Evolutionary conservation across 768 basidiomycete genomes (phyloP), one percentile per base, ranked within the genome.

Genomic region (Baorangia bicolor): DNA sequence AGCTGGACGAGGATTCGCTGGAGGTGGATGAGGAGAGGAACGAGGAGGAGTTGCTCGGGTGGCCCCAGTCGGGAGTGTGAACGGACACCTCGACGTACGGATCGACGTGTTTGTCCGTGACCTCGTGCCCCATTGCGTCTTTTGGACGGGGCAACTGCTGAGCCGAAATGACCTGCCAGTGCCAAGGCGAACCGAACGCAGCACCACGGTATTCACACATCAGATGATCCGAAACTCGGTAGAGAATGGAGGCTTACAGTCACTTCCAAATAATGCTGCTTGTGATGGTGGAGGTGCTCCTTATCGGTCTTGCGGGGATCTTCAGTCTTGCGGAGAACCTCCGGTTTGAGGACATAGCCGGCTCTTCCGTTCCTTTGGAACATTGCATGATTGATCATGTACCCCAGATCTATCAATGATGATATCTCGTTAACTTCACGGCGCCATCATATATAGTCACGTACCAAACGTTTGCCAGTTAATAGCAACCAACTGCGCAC

Each of bases 401-500:
- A 90, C 2, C 93, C 94, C 48, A 93, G 73, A 72, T 98, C 94
- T 94, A 69, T 39, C 50, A 30, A n/a, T 14, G 34, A 52, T 35
- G 12, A 12, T 21, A n/a, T 14, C 30, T 23, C 16, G 28, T 55
- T n/a, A 55, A 48, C 28, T 39, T 25, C 45, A 52, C 14, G 23
- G 33, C 16, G 40, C 56, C 33, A 33, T n/a, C n/a, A 31, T 20
- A n/a, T 44, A 1, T 30, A 20, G 44, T 43, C 14, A 76, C 86
- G 52, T 66, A 95, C 94, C 94, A 61, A 87, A 87, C 0, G 94
- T 98, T 73, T 99, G 96, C 94, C 94, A 98, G 71, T 99, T 99
- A 51, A 99, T 80, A 9, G 96, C 94, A 0, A 94, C 94, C 6
- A 98, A 73, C 70, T 98, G 95, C 13, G 85, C 82, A 0, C 96